Conservation (phyloP, 768 basidiomycete genomes). For the Phlebiopsis gigantea region DNA sequence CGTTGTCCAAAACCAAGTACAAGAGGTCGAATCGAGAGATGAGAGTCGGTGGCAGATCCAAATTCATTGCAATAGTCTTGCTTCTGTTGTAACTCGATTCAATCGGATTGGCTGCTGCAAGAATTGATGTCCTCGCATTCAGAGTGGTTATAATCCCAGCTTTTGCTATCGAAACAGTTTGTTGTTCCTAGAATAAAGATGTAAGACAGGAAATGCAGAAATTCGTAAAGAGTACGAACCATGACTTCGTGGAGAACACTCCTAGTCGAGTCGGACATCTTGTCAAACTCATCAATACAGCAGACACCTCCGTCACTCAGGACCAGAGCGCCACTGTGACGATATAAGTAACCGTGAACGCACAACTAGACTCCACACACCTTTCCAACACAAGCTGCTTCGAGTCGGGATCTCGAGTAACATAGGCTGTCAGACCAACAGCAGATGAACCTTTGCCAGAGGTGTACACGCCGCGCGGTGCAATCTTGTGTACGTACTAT, state of each 20-base stretch:
- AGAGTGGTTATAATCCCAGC: slow-evolving; percentile 98
- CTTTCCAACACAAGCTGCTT: slow-evolving; percentile 98
- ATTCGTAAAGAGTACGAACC: slow-evolving; percentile 41
- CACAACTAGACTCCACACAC: slow-evolving; percentile 32
- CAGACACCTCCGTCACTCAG: slow-evolving; percentile 95
- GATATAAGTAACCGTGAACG: background rate
- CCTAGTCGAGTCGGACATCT: slow-evolving; percentile 96
- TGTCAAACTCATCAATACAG: slow-evolving; percentile 99
- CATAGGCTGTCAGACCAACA: slow-evolving; percentile 97
- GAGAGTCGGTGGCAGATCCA: slow-evolving; percentile 94
- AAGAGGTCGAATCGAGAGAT: slow-evolving; percentile 97
- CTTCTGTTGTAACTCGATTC: slow-evolving; percentile 93
- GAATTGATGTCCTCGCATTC: slow-evolving; percentile 96
- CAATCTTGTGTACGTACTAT: slow-evolving; percentile 98
- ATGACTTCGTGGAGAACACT: slow-evolving; percentile 99
- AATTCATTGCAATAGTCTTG: slow-evolving; percentile 90
- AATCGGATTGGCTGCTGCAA: slow-evolving; percentile 97
- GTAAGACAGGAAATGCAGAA: background rate
- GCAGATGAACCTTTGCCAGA: slow-evolving; percentile 98
- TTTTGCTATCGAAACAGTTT: slow-evolving; percentile 98
- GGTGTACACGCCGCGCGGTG: slow-evolving; percentile 94
- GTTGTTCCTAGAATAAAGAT: slow-evolving; percentile 78
- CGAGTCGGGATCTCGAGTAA: slow-evolving; percentile 96
- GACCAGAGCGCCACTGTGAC: slow-evolving; percentile 80
- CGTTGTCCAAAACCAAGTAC: slow-evolving; percentile 92